Conservation (phyloP, 495 filamentous ascomycete genomes). For the Podospora conica region DNA sequence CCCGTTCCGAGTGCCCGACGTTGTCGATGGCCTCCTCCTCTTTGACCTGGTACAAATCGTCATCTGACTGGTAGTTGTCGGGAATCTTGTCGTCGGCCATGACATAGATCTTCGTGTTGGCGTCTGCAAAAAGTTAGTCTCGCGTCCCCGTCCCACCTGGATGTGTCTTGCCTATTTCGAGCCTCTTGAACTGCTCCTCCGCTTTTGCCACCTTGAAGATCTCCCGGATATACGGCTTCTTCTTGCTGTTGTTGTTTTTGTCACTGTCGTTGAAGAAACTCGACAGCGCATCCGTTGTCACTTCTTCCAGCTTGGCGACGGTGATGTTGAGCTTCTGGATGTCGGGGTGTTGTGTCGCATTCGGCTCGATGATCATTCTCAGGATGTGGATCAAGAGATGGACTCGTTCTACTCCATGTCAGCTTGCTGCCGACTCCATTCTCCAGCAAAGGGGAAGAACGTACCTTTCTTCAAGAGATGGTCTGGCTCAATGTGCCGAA, state of each 20-base stretch:
- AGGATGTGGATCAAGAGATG: slow-evolving; percentile 58
- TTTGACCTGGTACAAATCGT: slow-evolving; percentile 27
- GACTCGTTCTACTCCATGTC: slow-evolving; percentile 47
- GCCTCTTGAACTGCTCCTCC: slow-evolving; percentile 55
- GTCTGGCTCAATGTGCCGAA: slow-evolving; percentile 77
- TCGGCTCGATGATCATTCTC: slow-evolving; percentile 46
- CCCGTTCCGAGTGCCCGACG: slow-evolving; percentile 14
- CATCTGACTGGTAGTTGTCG: slow-evolving; percentile 24
- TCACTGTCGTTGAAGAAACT: slow-evolving; percentile 40
- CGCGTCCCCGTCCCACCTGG: background rate
- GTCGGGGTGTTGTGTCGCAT: slow-evolving; percentile 31
- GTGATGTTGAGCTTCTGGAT: slow-evolving; percentile 35
- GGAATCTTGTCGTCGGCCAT: slow-evolving; percentile 29
- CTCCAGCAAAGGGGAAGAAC: background rate
- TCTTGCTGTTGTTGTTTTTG: slow-evolving; percentile 35
- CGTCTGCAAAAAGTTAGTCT: slow-evolving; percentile 25
- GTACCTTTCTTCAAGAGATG: slow-evolving; percentile 71
- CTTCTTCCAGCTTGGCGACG: slow-evolving; percentile 41
- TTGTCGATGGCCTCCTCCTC: slow-evolving; percentile 22
- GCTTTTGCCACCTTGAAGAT: slow-evolving; percentile 59
- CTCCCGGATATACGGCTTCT: slow-evolving; percentile 50
- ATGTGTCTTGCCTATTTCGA: slow-evolving; percentile 52
- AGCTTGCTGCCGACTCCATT: background rate
- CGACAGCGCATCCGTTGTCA: slow-evolving; percentile 41
- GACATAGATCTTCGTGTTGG: slow-evolving; percentile 35